phyloP scores from a whole-genome alignment of 371 early-diverging fungal species.

The Mortierella sp. region DNA sequence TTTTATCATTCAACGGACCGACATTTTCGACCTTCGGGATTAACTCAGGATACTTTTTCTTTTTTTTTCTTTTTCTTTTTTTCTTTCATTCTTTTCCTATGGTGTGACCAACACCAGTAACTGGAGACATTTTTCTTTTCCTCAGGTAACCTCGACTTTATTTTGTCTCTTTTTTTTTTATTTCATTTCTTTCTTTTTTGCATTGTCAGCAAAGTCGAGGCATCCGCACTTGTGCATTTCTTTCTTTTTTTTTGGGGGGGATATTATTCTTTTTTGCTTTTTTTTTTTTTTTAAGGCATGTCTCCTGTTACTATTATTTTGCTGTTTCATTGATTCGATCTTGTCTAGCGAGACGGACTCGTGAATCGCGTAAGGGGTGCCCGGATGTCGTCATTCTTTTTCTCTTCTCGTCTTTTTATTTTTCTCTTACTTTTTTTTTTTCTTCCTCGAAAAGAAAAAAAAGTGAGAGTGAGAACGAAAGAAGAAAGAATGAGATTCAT shows the following conservation, averaged over 20 bases:
- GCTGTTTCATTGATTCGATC: neutral
- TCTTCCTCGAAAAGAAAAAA: neutral
- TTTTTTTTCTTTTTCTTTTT: conserved; percentile 2
- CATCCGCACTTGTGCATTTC: neutral
- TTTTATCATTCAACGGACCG: too few relatives aligned
- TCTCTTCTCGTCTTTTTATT: conserved; percentile 3
- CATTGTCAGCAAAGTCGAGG: neutral
- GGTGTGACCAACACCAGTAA: conserved; percentile 1
- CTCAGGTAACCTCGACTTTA: neutral
- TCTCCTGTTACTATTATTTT: neutral
- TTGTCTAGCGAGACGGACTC: conserved; percentile 12
- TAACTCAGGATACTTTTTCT: neutral
- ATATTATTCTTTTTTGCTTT: neutral
- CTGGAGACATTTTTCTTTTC: conserved; percentile 1
- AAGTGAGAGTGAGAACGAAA: too few relatives aligned
- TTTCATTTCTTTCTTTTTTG: neutral
- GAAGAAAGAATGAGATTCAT: conserved; percentile 18
- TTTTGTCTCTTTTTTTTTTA: neutral
- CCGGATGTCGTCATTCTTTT: conserved; percentile 27
- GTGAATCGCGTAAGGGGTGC: conserved; percentile 51
- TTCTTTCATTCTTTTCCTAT: conserved; percentile 1
- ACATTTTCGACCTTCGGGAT: too few relatives aligned
- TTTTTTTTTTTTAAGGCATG: conserved; percentile 2
- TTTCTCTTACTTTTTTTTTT: conserved; percentile 7
- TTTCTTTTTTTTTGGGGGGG: neutral